Conservation (phyloP, 495 filamentous ascomycete genomes). For the Astrocystis sublimbata region DNA sequence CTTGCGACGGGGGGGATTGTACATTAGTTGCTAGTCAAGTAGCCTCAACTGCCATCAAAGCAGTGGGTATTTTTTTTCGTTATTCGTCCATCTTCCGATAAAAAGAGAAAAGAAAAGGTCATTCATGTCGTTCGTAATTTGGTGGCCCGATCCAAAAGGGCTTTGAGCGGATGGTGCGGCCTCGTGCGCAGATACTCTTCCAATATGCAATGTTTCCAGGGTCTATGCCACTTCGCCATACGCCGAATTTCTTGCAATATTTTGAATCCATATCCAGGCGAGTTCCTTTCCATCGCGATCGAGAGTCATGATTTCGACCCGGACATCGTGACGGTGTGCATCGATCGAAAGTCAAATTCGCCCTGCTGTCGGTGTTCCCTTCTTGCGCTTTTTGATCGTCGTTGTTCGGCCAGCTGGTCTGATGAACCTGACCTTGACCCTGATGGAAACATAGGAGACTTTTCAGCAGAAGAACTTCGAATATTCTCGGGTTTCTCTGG, state of each 20-base stretch:
- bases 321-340: conserved; percentile 35
- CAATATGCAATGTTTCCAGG: conserved; percentile 8
- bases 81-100: conserved; percentile 9
- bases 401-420: conserved; percentile 2
- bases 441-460: not conserved
- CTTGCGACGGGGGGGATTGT: not conserved
- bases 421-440: too few species aligned
- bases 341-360: conserved; percentile 33
- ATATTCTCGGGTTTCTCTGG: conserved; percentile 2
- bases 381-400: not conserved
- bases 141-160: not conserved
- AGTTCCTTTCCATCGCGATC: conserved; percentile 7
- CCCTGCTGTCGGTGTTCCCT: conserved; percentile 16
- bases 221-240: conserved; percentile 16
- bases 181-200: conserved; percentile 11
- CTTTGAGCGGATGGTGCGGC: conserved; percentile 12
- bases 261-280: conserved; percentile 1
- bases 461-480: conserved; percentile 10
- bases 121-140: conserved; percentile 13
- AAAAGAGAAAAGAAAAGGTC: not conserved
- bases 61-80: not conserved
- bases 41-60: not conserved
- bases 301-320: conserved; percentile 36
- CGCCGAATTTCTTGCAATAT: conserved; percentile 18
- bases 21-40: conserved; percentile 7